These are phyloP conservation scores for Triticum urartu DNA, from an alignment of 176 grass and related monocot species.

Conservation along the genomic window DNA sequence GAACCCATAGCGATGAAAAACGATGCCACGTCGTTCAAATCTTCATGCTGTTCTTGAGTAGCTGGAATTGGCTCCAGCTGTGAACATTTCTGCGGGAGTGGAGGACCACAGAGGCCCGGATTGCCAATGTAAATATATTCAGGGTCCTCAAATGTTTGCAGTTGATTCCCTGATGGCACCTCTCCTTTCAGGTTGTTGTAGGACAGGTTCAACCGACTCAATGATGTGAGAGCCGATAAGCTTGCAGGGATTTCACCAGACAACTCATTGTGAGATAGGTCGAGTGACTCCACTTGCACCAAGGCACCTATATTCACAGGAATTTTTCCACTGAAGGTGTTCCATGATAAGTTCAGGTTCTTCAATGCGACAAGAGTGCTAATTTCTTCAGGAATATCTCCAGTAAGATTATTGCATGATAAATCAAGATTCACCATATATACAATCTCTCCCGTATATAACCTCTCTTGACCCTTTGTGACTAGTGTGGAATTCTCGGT, in stretches of 20 bases:
- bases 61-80: neutral
- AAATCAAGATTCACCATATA: constrained; percentile 27
- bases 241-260: neutral
- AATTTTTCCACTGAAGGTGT: neutral
- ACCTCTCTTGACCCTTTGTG: constrained; percentile 17
- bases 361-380: neutral
- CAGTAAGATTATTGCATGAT: constrained; percentile 8
- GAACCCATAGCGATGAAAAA: neutral
- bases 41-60: too few relatives aligned
- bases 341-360: constrained; percentile 20
- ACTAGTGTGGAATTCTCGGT: neutral
- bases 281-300: neutral
- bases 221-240: neutral
- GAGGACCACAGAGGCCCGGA: neutral
- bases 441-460: neutral
- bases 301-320: neutral
- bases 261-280: neutral
- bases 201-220: neutral
- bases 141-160: neutral
- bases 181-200: neutral
- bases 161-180: neutral
- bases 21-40: neutral
- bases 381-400: neutral
- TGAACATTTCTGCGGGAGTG: neutral
- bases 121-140: neutral